Base-by-base conservation (phyloP, 257 asterid genomes). In the Haberlea rhodopensis region DNA sequence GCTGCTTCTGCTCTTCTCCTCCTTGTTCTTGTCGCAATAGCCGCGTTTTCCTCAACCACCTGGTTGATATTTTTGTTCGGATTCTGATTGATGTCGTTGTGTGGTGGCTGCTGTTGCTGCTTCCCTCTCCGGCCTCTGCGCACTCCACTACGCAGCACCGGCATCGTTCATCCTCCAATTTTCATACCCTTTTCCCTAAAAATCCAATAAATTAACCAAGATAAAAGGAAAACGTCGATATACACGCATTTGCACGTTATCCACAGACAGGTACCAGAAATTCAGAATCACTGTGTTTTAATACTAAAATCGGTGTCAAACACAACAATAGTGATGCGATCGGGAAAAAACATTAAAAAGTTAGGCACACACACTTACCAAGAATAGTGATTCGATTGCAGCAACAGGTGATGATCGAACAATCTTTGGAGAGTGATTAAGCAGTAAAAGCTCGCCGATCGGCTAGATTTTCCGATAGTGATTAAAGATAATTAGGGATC, bases 91-190 rank as follows among this genome's bases (percentile, higher is more conserved):
- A 55, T 31, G 28, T 56, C 19, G 40, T 53, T 24, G 48, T 26
- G 16, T 63, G 51, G 25, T 32, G 48, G 37, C 48, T 67, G 20
- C 49, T 40, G 20, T 15, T 72, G 66, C 55, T 43, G 62, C 60
- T 67, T 61, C 52, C 65, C 55, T 79, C 83, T 72, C 75, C 94
- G 76, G 70, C 90, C 96, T 79, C 92, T 70, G 79, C 94, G 82
- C 74, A 45, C 85, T 81, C 87, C 92, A 40, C 87, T 85, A 81
- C 88, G 92, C 81, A 63, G 73, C 70, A 79, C 90, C 78, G 90
- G 90, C 96, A 89, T 89, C 79, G 75, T 83, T 86, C 96, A 89
- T 86, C 82, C 84, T 81, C 66, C 82, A 73, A 80, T 75, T 72
- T 46, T 71, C 90, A 82, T 79, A 79, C 74, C 80, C 2, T 72